Percentiles rank a stretch among this genome's conserved stretches.
phyloP scores from a whole-genome alignment of 2,329 filamentous ascomycete genomes.

The Acephala macrosclerotiorum region DNA sequence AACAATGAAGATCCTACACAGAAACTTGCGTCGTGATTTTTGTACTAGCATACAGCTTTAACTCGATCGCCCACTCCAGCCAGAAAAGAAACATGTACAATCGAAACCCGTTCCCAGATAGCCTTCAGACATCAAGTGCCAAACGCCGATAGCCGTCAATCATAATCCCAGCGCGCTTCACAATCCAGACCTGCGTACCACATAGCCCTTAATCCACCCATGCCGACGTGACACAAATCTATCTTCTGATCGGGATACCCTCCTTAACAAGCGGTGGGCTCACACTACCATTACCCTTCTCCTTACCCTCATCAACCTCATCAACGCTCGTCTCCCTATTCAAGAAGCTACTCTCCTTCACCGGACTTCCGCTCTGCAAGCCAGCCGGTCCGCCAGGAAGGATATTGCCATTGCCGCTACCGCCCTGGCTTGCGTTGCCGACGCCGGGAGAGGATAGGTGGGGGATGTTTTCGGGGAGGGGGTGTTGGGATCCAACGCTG shows the following conservation, averaged over 20 bases:
- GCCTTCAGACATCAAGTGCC: conserved; percentile 30
- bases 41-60: not conserved
- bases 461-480: conserved; percentile 92
- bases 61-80: not conserved
- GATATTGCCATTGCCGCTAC: conserved; percentile 52
- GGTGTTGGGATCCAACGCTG: conserved; percentile 92
- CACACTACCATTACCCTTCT: conserved; percentile 44
- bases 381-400: conserved; percentile 53
- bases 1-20: not conserved
- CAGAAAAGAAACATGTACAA: conserved; percentile 36
- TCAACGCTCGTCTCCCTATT: conserved; percentile 81
- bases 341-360: conserved; percentile 90
- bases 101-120: conserved; percentile 28
- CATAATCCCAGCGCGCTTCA: conserved; percentile 16
- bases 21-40: not conserved
- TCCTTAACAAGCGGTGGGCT: conserved; percentile 55
- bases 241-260: conserved; percentile 72
- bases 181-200: not conserved
- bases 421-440: conserved; percentile 48
- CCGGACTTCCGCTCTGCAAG: conserved; percentile 75
- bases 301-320: conserved; percentile 55
- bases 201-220: not conserved
- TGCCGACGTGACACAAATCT: conserved; percentile 36
- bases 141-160: conserved; percentile 39
- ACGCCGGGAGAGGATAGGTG: conserved; percentile 75